Evolutionary conservation across 2,329 filamentous ascomycete species (phyloP).

Genomic region (Pseudogymnoascus destructans): DNA sequence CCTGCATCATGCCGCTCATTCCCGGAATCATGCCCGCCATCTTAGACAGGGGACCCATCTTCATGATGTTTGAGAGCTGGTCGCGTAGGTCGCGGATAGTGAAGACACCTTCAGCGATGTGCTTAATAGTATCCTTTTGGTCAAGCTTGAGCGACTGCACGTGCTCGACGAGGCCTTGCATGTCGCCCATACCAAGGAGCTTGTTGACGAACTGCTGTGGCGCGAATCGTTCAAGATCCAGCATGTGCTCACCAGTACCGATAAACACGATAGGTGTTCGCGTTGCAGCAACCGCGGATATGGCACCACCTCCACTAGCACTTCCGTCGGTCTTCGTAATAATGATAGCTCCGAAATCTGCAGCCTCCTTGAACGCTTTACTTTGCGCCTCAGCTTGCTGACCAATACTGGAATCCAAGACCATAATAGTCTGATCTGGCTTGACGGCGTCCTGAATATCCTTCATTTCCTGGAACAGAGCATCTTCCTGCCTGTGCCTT

Average conservation of each 20-base stretch:
- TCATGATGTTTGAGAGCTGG: conserved; percentile 97
- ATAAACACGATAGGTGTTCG: conserved; percentile 96
- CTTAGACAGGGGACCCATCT: conserved; percentile 95
- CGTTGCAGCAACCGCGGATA: conserved; percentile 91
- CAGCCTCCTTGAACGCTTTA: conserved; percentile 92
- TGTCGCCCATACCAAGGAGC: conserved; percentile 92
- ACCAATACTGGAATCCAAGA: conserved; percentile 90
- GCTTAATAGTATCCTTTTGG: conserved; percentile 98
- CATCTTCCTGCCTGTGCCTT: conserved; percentile 85
- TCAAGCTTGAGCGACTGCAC: conserved; percentile 91
- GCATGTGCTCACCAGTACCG: conserved; percentile 92
- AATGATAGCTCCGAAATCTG: conserved; percentile 95
- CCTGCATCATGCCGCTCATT: conserved; percentile 82
- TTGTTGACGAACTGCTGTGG: conserved; percentile 91
- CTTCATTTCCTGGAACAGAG: conserved; percentile 93
- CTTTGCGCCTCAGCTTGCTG: conserved; percentile 91
- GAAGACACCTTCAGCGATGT: conserved; percentile 93
- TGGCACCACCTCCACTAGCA: conserved; percentile 88
- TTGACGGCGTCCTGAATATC: conserved; percentile 86
- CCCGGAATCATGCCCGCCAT: conserved; percentile 99
- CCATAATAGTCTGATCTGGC: conserved; percentile 96
- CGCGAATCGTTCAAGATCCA: conserved; percentile 85
- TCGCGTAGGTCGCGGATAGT: conserved; percentile 88
- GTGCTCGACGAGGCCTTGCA: conserved; percentile 88
- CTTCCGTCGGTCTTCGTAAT: conserved; percentile 98